Evolutionary conservation across 208 protist genomes (phyloP).

Genomic region (Jaenimonas drosophilae): DNA sequence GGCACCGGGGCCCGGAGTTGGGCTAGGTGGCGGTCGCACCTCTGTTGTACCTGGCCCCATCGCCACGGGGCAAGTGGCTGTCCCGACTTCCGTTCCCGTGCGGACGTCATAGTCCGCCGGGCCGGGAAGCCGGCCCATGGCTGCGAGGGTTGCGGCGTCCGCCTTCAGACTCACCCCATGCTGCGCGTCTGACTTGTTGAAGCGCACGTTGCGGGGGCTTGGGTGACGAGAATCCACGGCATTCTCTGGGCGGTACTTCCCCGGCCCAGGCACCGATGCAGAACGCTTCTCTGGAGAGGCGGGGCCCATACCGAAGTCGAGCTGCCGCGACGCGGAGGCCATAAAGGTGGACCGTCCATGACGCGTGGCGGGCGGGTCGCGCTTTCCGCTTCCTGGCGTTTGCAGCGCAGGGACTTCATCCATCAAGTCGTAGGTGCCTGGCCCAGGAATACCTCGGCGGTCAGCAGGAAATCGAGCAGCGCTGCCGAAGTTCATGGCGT

Average conservation of each 20-base stretch:
- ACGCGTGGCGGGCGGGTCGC: no score
- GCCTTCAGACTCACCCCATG: conserved; percentile 6
- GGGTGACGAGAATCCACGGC: no score
- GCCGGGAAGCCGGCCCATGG: background rate
- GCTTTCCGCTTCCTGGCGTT: no score
- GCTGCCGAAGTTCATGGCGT: conserved; percentile 3
- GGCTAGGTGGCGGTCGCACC: background rate
- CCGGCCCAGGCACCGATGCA: conserved; percentile 12
- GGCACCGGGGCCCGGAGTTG: conserved; percentile 7
- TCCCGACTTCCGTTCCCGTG: background rate
- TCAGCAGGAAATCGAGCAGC: conserved; percentile 4
- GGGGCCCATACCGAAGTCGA: no score
- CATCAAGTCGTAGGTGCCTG: conserved; percentile 9
- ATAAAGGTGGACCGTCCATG: no score
- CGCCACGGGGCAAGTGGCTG: background rate
- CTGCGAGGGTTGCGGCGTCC: background rate
- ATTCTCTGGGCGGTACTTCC: no score
- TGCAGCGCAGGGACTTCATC: no score
- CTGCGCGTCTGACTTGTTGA: no score
- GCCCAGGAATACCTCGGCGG: conserved; percentile 7
- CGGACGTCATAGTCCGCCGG: background rate
- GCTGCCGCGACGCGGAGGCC: no score
- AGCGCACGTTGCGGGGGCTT: no score
- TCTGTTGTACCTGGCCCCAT: background rate
- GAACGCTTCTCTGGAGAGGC: no score